phyloP scores from a whole-genome alignment of 495 filamentous ascomycete species.

The Tuber melanosporum region DNA sequence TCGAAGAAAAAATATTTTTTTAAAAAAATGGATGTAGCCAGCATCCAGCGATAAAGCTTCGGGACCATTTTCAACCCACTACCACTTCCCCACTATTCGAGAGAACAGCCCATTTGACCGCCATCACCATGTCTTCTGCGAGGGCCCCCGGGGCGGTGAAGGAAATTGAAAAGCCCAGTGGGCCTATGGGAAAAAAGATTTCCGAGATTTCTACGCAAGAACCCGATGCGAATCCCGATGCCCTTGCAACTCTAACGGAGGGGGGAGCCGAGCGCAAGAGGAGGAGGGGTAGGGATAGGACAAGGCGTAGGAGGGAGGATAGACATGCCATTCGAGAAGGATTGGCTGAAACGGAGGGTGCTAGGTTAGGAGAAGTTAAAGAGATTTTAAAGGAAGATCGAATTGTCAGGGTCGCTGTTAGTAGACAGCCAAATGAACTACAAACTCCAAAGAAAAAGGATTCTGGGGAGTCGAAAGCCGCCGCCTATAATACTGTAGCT shows the following conservation, averaged over 20 bases:
- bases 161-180: conserved; percentile 6
- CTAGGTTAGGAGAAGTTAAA: background rate
- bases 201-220: background rate
- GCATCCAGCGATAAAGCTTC: background rate
- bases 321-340: background rate
- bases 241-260: background rate
- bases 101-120: background rate
- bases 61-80: conserved; percentile 9
- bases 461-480: background rate
- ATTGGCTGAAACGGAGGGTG: background rate
- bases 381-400: background rate
- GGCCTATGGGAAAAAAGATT: background rate
- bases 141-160: conserved; percentile 11
- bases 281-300: background rate
- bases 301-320: conserved; percentile 4
- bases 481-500: conserved; percentile 2
- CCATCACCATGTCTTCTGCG: conserved; percentile 15
- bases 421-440: conserved; percentile 15
- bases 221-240: background rate
- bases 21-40: background rate
- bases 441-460: conserved; percentile 7
- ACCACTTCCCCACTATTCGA: background rate
- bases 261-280: background rate
- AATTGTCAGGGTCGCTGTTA: background rate
- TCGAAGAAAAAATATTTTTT: conserved; percentile 8